Evolutionary conservation across 225 moss, liverwort and hornwort species (phyloP).

Genomic region (Takakia lepidozioides): DNA sequence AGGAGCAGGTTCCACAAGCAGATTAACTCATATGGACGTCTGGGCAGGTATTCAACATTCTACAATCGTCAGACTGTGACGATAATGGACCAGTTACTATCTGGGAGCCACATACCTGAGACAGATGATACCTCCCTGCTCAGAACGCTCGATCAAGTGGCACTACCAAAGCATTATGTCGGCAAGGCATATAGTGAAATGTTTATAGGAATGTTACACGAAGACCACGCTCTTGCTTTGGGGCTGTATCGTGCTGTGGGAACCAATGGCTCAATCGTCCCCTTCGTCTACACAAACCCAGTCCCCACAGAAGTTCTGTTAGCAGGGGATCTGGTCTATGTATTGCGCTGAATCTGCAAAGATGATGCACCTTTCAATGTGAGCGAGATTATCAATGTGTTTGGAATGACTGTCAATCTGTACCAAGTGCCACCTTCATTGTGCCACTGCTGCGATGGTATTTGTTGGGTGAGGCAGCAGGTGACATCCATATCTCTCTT

Average conservation of each 20-base stretch:
- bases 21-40: too few relatives aligned
- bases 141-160: conserved; percentile 28
- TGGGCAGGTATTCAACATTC: conserved; percentile 89
- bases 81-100: conserved; percentile 78
- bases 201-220: conserved; percentile 18
- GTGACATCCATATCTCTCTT: too few relatives aligned
- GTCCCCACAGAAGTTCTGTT: conserved; percentile 6
- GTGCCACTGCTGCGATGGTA: too few relatives aligned
- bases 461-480: too few relatives aligned
- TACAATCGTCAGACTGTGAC: conserved; percentile 74
- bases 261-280: conserved; percentile 23
- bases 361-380: too few relatives aligned
- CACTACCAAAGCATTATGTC: conserved; percentile 26
- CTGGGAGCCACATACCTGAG: conserved; percentile 64
- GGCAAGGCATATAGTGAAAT: conserved; percentile 24
- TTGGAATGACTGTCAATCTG: too few relatives aligned
- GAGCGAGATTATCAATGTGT: too few relatives aligned
- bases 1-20: too few relatives aligned
- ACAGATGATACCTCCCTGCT: conserved; percentile 18
- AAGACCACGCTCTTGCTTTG: conserved; percentile 12
- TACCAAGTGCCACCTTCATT: too few relatives aligned
- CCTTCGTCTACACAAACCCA: conserved; percentile 47
- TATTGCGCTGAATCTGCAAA: too few relatives aligned
- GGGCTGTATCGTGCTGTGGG: conserved; percentile 38
- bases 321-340: conserved; percentile 29